phyloP scores from a whole-genome alignment of 78 protist genomes.

The Protostelium mycophagum region DNA sequence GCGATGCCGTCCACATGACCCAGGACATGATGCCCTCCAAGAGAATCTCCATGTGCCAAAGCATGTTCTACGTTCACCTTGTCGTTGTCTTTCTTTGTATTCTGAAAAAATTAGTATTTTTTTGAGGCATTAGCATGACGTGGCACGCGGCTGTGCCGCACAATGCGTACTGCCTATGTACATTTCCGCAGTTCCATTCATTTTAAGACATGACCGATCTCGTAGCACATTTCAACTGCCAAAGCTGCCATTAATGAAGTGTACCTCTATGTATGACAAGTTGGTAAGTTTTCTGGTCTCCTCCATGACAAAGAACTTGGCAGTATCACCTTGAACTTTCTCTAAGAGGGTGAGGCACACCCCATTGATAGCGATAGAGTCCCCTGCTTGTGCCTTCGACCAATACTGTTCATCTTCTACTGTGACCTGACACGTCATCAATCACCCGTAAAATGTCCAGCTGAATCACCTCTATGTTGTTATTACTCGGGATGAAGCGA shows the following conservation, averaged over 20 bases:
- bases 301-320: slow-evolving; percentile 6
- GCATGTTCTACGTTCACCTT: slow-evolving; percentile 4
- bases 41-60: not conserved
- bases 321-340: slow-evolving; percentile 4
- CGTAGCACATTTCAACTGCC: too few relatives aligned
- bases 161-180: too few relatives aligned
- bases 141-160: too few relatives aligned
- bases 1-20: slow-evolving; percentile 3
- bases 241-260: not conserved
- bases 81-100: not conserved
- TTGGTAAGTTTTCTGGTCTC: slow-evolving; percentile 3
- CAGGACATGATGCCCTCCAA: slow-evolving; percentile 8
- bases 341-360: slow-evolving; percentile 17
- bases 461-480: not conserved
- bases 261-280: not conserved
- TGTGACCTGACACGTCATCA: not conserved
- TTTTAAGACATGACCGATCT: too few relatives aligned
- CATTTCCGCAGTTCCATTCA: too few relatives aligned
- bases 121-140: too few relatives aligned
- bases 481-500: not conserved
- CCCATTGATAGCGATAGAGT: slow-evolving; percentile 34
- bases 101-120: slow-evolving; percentile 1
- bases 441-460: not conserved
- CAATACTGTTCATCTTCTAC: not conserved
- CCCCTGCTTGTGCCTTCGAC: slow-evolving; percentile 9